Evolutionary conservation across 345 rosid genomes (phyloP).

Genomic region (Populus euphratica): DNA sequence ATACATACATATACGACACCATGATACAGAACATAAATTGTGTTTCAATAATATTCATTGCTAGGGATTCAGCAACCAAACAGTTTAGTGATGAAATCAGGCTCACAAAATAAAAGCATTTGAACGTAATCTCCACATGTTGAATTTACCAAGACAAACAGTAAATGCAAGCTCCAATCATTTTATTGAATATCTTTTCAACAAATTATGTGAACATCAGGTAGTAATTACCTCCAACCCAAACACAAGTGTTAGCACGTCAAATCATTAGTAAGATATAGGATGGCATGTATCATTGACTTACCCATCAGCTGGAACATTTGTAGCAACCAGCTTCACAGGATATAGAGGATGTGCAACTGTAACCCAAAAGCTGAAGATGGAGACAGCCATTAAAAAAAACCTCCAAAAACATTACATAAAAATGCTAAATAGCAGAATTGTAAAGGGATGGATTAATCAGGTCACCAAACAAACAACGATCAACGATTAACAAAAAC

Average conservation of each 20-base stretch:
- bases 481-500: not conserved
- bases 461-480: not conserved
- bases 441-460: not conserved
- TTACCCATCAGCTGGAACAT: constrained; percentile 75
- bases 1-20: not conserved
- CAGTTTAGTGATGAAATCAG: not conserved
- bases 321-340: constrained; percentile 52
- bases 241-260: not conserved
- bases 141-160: not conserved
- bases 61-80: not conserved
- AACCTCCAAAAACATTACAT: not conserved
- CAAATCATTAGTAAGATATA: not conserved
- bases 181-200: not conserved
- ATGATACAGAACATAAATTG: not conserved
- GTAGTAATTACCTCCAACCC: not conserved
- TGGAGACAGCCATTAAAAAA: constrained; percentile 7
- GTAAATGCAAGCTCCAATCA: not conserved
- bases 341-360: constrained; percentile 64
- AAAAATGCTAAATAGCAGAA: not conserved
- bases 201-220: not conserved
- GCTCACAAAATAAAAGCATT: not conserved
- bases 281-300: constrained; percentile 18
- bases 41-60: not conserved
- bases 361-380: constrained; percentile 75
- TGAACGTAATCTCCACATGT: not conserved